Base-by-base conservation (phyloP, 1,284 basidiomycete genomes). In the Golubevia pallescens region DNA sequence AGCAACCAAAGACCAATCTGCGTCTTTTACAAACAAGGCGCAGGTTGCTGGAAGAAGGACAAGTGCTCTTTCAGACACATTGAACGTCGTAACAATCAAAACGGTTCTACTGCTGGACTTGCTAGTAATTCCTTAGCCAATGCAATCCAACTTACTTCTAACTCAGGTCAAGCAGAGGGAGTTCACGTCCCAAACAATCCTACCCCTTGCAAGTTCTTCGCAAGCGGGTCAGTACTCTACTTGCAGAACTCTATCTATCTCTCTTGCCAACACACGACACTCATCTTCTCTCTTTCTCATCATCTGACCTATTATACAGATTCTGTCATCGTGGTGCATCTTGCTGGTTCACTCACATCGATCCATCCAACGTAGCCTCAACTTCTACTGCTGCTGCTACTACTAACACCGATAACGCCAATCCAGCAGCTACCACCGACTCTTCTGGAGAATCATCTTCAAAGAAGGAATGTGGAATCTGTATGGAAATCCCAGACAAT, bases 401-500 rank as follows among this genome's bases (percentile, higher is more conserved):
- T 53, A 5, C 14, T 21, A 60, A 20, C 23, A 24, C 24, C 32
- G 8, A n/a, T 38, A 55, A 60, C 53, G 28, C 54, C 54, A 68
- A 55, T 57, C 60, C 8, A 28, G 28, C 28, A 28, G 28, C 28
- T 28, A 48, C 42, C 42, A 48, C 42, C 42, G 42, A 48, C 42
- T 13, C 10, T 48, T 10, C 42, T 48, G 42, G 42, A 48, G 42
- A 16, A 13, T 48, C 42, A 48, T 13, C 10, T 48, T 48, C 42
- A 13, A 16, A 10, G 8, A 58, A 64, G 13, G 54, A 59, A 2
- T 75, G 73, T 61, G 21, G 62, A 58, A 72, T 75, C 52, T 75
- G 73, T 62, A 70, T 73, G 62, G 73, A 75, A 7, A 32, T 66
- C 8, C 70, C 70, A 19, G 28, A 23, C 28, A 63, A 64, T 56